A percentile compares a stretch with the other conserved stretches of the same genome.
phyloP scores from a whole-genome alignment of 163 green algal genomes.

The Scenedesmus sp. region DNA sequence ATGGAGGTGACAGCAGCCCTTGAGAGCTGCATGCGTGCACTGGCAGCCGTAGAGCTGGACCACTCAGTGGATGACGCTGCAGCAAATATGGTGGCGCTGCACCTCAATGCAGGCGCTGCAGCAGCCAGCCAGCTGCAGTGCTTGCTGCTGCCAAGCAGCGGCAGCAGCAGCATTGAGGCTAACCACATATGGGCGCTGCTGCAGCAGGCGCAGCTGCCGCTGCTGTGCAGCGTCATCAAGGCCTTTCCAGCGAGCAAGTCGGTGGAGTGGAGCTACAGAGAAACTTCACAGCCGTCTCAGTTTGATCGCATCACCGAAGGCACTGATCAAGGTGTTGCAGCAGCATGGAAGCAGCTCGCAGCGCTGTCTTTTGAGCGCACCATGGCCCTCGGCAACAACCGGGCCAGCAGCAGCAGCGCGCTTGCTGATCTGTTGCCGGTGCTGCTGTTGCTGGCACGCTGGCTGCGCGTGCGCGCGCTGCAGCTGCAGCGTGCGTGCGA shows the following conservation, averaged over 20 bases:
- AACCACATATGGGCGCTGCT: background rate
- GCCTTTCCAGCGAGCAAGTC: background rate
- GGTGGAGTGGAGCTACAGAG: background rate
- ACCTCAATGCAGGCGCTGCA: background rate
- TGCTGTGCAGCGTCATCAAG: slow-evolving; percentile 5
- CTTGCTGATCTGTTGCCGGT: background rate
- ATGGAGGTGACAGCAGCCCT: background rate
- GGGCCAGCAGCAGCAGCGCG: background rate
- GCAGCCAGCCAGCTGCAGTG: background rate
- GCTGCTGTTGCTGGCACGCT: background rate
- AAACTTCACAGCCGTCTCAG: background rate
- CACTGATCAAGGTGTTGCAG: background rate
- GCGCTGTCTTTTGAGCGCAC: no score
- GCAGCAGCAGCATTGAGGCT: background rate
- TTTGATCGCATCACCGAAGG: background rate
- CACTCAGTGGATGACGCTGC: no score
- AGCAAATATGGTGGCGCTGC: background rate
- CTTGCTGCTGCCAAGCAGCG: background rate
- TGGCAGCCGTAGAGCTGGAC: background rate
- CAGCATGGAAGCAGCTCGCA: background rate
- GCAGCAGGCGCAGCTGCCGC: background rate
- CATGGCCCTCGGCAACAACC: background rate
- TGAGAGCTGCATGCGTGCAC: background rate
- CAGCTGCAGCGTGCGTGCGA: background rate
- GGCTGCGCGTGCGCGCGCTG: background rate